Base-by-base conservation (phyloP, 2,329 filamentous ascomycete genomes). In the Sarocladiaceae sp. region DNA sequence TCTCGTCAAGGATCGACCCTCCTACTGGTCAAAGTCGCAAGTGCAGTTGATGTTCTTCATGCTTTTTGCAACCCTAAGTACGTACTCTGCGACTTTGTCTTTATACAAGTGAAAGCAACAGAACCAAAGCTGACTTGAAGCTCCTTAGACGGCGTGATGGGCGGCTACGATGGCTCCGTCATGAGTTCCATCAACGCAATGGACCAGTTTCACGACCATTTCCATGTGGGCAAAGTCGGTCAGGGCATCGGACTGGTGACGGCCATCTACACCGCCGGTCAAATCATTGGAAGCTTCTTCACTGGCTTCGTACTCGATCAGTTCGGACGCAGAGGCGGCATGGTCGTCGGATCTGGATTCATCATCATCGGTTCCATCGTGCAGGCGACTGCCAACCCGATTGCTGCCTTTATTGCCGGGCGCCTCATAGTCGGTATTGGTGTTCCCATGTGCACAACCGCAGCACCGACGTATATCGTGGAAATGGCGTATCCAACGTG, bases 261-360 rank as follows among this genome's bases (percentile, higher is more conserved):
- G 39, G 59, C 63, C 31, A 58, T 61, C 25, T 66, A 66, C 42
- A 65, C 63, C 6, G 56, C 62, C 31, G 63, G 63, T 2, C 60
- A 64, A 13, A 60, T 66, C 22, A 31, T 58, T 40, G 63, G 63
- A 2, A 64, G 62, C 4, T 58, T 64, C 55, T 61, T 62, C 46
- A 52, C 53, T 1, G 56, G 49, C 2, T 36, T 50, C 12, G 28
- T 53, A 6, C 49, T 56, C 13, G 62, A 64, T 25, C 52, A 50
- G 2, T 56, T 56, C 26, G 60, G 62, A 4, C 59, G 59, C 12
- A 50, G 54, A 37, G 50, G 39, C 11, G 55, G 54, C 28, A 61
- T 61, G 59, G 52, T 53, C 15, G 23, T 35, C 26, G 58, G 60
- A 2, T 54, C 56, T 1, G 36, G 28, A 20, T 54, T 58, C 52